Conservation (phyloP, 352 stramenopile genomes). For the Phytophthora vignae region DNA sequence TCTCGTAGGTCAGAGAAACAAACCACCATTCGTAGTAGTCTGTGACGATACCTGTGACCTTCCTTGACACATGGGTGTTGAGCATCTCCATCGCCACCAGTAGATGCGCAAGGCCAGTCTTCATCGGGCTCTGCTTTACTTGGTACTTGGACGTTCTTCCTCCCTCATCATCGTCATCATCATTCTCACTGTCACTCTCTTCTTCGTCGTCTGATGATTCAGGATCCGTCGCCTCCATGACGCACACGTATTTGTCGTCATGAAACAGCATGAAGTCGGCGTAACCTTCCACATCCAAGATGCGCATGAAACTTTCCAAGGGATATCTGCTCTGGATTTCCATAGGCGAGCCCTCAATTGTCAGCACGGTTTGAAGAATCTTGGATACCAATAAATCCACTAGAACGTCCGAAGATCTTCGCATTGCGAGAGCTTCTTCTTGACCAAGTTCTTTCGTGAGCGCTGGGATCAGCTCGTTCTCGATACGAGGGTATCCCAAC, state of each 20-base stretch:
- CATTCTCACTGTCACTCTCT: neutral
- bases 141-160: neutral
- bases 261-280: neutral
- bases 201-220: neutral
- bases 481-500: neutral
- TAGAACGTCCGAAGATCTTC: neutral
- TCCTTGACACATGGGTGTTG: neutral
- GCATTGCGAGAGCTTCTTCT: neutral
- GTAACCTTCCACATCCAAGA: neutral
- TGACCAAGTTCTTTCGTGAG: neutral
- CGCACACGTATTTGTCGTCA: neutral
- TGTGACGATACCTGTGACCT: neutral
- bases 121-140: neutral
- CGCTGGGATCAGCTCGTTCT: neutral
- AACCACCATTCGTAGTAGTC: neutral
- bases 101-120: neutral
- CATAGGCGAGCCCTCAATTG: neutral
- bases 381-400: neutral
- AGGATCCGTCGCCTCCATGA: neutral
- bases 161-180: neutral
- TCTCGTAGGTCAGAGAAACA: neutral
- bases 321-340: neutral
- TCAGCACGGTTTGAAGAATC: neutral
- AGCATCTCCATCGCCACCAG: neutral
- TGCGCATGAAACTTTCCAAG: neutral